phyloP scores from a whole-genome alignment of 1,139 yeast species.

The Diutina mesorugosa region DNA sequence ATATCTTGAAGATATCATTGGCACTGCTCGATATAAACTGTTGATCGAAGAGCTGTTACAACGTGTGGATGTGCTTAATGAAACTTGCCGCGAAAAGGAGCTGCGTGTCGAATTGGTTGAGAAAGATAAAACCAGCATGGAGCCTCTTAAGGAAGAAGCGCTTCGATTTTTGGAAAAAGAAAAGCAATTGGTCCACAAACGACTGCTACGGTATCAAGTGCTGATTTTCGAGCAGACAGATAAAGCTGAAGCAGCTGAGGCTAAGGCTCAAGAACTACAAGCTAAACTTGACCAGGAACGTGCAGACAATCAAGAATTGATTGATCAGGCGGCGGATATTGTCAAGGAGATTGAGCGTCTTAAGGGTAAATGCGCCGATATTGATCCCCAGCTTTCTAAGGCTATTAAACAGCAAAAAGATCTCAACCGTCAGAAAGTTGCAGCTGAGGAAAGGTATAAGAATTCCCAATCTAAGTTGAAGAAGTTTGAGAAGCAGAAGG shows the following conservation, averaged over 20 bases:
- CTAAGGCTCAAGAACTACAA: constrained; percentile 21
- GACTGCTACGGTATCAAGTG: constrained; percentile 46
- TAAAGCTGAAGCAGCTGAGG: constrained; percentile 15
- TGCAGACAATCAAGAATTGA: constrained; percentile 29
- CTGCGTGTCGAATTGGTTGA: constrained; percentile 69
- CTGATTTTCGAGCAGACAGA: constrained; percentile 29
- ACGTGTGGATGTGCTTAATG: constrained; percentile 60
- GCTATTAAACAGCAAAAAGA: constrained; percentile 20
- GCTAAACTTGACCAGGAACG: constrained; percentile 35
- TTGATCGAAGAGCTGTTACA: constrained; percentile 54
- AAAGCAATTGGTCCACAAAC: constrained; percentile 42
- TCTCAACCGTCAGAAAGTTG: constrained; percentile 39
- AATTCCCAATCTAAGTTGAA: constrained; percentile 46
- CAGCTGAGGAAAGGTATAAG: constrained; percentile 64
- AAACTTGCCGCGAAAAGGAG: constrained; percentile 70
- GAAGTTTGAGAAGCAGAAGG: constrained; percentile 43
- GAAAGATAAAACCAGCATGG: constrained; percentile 60
- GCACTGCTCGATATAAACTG: constrained; percentile 75
- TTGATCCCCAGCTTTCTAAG: background rate
- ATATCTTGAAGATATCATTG: constrained; percentile 91
- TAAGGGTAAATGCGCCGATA: background rate
- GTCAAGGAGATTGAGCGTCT: constrained; percentile 14
- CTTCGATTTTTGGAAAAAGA: constrained; percentile 53
- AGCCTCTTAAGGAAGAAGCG: constrained; percentile 59
- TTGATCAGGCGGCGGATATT: background rate